Evolutionary conservation across 1,284 basidiomycete species (phyloP), one percentile per base, ranked within the genome.

Genomic region (Tremellales sp.): DNA sequence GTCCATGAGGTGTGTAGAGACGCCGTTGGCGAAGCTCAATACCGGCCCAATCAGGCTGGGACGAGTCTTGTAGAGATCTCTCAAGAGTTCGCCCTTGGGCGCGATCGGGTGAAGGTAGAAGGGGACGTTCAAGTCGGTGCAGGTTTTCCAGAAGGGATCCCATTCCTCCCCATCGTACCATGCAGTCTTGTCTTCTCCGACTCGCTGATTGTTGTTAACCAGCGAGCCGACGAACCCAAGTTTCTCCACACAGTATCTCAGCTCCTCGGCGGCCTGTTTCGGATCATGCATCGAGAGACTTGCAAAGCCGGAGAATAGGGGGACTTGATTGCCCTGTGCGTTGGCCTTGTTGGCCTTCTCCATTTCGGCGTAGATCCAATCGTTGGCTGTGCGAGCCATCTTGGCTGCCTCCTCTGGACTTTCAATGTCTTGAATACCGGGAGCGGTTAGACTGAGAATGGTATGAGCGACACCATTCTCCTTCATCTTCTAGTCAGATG

Each of bases 81-180:
- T 51, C 46, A 56, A 53, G 53, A 65, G 58, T 26, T 53, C 51
- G 36, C 67, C 67, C 47, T 66, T 59, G 44, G 65, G 65, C 16
- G 67, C 66, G 41, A 64, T 64, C 31, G 67, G 67, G 50, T 69
- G 67, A 19, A 69, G 55, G 57, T 69, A 69, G 61, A 68, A 65
- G 3, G 66, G 65, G 3, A 66, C 65, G 44, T 67, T 63, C 38
- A 67, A 63, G 45, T 67, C 63, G 37, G 58, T 60, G 44, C 61
- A 63, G 4, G 63, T 61, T 47, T 60, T 50, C 64, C 60, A 67
- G 59, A 67, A 69, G 43, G 49, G 27, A 32, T 61, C 59, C 54
- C 54, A 61, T 48, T 58, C 59, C 28, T 57, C 57, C 43, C 54
- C 53, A 46, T 61, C 59, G 53, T 61, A 61, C 53, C 58, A 61